Conservation (phyloP, 768 basidiomycete genomes). For the Hericium coralloides region DNA sequence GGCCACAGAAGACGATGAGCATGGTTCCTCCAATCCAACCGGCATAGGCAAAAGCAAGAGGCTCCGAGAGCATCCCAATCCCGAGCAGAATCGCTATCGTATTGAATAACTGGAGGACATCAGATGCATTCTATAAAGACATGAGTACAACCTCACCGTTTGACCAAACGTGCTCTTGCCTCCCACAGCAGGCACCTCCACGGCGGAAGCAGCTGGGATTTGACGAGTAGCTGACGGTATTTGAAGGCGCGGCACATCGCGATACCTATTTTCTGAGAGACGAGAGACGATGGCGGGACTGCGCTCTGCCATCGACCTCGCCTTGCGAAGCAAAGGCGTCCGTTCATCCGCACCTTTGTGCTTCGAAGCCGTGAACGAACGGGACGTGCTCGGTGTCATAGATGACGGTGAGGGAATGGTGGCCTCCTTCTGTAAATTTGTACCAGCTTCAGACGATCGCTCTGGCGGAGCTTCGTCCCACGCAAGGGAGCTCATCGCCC, state of each 20-base stretch:
- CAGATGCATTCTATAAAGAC: not conserved
- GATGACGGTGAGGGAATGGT: not conserved
- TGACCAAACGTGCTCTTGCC: constrained; percentile 18
- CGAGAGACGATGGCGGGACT: not conserved
- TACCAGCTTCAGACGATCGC: not conserved
- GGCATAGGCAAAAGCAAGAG: constrained; percentile 84
- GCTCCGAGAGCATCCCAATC: constrained; percentile 84
- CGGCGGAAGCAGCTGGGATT: not conserved
- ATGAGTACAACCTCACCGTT: constrained; percentile 8
- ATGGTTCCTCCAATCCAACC: constrained; percentile 79
- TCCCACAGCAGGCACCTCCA: not conserved
- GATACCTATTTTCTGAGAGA: not conserved
- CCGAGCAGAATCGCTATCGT: constrained; percentile 80
- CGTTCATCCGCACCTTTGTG: not conserved
- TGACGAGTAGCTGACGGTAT: not conserved
- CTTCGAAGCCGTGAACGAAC: not conserved
- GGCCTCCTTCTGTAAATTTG: not conserved
- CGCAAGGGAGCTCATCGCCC: not conserved
- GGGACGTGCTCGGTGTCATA: not conserved
- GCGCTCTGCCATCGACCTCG: not conserved
- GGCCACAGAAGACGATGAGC: constrained; percentile 69
- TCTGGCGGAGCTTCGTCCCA: constrained; percentile 4
- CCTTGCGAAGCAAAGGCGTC: not conserved
- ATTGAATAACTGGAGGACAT: constrained; percentile 63
- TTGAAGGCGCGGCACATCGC: too few species aligned